Evolutionary conservation across 192 early-diverging fungal species (phyloP).

Genomic region (Spizellomyces sp.): DNA sequence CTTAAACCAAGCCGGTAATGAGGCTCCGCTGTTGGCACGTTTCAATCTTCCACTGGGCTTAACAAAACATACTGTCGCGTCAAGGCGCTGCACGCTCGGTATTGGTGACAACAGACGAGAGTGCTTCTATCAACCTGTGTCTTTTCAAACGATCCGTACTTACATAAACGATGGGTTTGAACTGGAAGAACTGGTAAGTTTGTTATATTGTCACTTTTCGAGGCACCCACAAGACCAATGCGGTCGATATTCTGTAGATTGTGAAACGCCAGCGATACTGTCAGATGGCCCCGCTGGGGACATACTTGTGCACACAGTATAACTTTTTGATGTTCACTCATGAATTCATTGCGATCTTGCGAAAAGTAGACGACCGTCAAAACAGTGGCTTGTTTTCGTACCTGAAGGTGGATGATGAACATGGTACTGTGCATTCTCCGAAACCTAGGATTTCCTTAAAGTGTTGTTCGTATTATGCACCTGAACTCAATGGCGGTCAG

Average conservation of each 20-base stretch:
- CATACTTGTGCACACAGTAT: slow-evolving; percentile 84
- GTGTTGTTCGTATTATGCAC: background rate
- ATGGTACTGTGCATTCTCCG: background rate
- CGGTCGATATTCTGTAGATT: slow-evolving; percentile 42
- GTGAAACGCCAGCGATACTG: slow-evolving; percentile 89
- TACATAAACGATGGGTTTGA: slow-evolving; percentile 87
- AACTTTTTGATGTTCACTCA: slow-evolving; percentile 94
- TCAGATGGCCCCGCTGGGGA: slow-evolving; percentile 83
- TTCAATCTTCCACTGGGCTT: no score
- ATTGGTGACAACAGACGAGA: slow-evolving; percentile 93
- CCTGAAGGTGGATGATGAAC: background rate
- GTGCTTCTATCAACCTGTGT: slow-evolving; percentile 86
- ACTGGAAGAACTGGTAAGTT: slow-evolving; percentile 69
- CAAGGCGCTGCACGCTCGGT: slow-evolving; percentile 75
- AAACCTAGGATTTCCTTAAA: no score
- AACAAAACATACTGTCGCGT: no score
- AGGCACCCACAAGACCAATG: no score
- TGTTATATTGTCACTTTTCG: no score
- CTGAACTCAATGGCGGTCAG: background rate
- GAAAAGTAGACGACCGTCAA: slow-evolving; percentile 16
- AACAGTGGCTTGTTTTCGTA: background rate
- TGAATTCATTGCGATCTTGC: slow-evolving; percentile 84
- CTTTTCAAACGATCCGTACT: slow-evolving; percentile 77
- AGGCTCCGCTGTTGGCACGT: no score
- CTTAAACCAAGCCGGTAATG: slow-evolving; percentile 51